Evolutionary conservation across 768 basidiomycete genomes (phyloP).

Genomic region (Xerocomellus amylosporus): DNA sequence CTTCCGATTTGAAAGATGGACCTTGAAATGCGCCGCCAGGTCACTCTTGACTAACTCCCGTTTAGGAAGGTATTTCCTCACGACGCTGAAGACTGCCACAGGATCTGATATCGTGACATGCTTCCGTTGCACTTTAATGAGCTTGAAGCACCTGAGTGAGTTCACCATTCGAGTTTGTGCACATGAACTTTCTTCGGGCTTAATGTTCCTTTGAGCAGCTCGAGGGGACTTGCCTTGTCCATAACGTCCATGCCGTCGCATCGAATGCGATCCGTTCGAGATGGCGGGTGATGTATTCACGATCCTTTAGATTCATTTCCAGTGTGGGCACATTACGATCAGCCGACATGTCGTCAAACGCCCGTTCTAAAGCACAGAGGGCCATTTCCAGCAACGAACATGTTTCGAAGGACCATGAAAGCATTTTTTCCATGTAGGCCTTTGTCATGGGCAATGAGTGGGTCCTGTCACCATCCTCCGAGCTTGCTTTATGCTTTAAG

Average conservation of each 20-base stretch:
- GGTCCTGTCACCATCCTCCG: background rate
- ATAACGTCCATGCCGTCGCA: background rate
- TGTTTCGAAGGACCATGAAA: background rate
- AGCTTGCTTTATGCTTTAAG: background rate
- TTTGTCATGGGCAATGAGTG: background rate
- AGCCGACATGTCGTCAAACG: background rate
- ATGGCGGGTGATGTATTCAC: background rate
- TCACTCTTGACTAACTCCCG: background rate
- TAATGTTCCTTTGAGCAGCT: too few species aligned
- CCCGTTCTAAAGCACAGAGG: background rate
- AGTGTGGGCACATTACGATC: background rate
- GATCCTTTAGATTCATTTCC: background rate
- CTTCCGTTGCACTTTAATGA: background rate
- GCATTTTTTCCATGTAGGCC: background rate
- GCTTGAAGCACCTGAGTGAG: background rate
- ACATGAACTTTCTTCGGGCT: background rate
- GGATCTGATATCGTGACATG: background rate
- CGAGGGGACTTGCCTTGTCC: background rate
- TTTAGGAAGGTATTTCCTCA: background rate
- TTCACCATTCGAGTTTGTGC: background rate
- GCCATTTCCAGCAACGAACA: background rate
- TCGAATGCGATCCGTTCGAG: background rate
- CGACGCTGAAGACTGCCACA: background rate
- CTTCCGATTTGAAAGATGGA: background rate
- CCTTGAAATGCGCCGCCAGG: background rate